Percentiles rank a stretch among this genome's conserved stretches.
Conservation (phyloP, 2,329 filamentous ascomycete genomes). For the Neofusicoccum sp. region DNA sequence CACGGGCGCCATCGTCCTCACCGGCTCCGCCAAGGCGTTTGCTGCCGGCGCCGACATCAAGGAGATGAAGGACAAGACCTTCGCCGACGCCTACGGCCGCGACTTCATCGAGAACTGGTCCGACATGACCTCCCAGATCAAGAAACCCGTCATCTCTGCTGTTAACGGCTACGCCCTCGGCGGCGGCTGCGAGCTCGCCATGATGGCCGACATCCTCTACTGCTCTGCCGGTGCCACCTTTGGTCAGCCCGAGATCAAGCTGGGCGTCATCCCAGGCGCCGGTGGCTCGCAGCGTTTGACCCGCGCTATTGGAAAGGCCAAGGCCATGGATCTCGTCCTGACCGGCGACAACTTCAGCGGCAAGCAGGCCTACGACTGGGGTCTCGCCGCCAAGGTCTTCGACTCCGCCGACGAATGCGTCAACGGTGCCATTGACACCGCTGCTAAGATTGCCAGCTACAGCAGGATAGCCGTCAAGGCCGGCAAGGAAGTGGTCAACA, state of each 20-base stretch:
- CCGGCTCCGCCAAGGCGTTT: slow-evolving; percentile 81
- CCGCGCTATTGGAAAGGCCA: slow-evolving; percentile 53
- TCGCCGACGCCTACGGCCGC: slow-evolving; percentile 79
- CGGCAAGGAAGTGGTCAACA: slow-evolving; percentile 97
- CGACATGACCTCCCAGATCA: slow-evolving; percentile 74
- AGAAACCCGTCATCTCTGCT: slow-evolving; percentile 91
- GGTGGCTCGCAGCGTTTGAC: slow-evolving; percentile 89
- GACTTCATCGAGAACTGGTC: slow-evolving; percentile 98
- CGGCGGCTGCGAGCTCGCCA: slow-evolving; percentile 91
- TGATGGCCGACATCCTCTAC: slow-evolving; percentile 97
- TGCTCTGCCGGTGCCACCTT: slow-evolving; percentile 84
- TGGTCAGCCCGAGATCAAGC: slow-evolving; percentile 94
- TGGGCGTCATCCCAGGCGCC: slow-evolving; percentile 87
- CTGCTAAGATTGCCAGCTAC: slow-evolving; percentile 84
- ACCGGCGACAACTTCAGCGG: slow-evolving; percentile 70
- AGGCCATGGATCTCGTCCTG: slow-evolving; percentile 49
- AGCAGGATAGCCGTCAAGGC: slow-evolving; percentile 84
- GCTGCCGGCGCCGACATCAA: slow-evolving; percentile 95
- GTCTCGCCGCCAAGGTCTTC: slow-evolving; percentile 80
- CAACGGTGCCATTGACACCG: slow-evolving; percentile 75
- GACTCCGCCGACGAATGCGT: slow-evolving; percentile 78
- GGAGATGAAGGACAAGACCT: slow-evolving; percentile 93
- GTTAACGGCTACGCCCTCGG: slow-evolving; percentile 94
- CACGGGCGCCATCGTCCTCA: slow-evolving; percentile 59
- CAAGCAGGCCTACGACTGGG: slow-evolving; percentile 83